phyloP scores from a whole-genome alignment of 805 yeast species.

The Cyberlindnera sargentensis region DNA sequence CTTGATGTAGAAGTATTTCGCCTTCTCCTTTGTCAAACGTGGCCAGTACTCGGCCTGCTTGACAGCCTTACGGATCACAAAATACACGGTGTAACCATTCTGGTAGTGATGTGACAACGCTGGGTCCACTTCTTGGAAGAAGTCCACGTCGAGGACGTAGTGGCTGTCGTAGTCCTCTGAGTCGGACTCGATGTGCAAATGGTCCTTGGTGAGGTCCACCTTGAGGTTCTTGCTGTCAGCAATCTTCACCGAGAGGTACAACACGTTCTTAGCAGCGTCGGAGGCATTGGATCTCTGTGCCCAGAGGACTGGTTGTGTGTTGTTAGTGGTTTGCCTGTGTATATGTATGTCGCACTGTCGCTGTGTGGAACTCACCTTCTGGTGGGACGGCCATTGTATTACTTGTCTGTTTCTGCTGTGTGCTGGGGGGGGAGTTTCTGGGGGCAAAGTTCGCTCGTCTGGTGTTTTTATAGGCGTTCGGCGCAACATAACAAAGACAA shows the following conservation, averaged over 20 bases:
- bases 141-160: slow-evolving; percentile 66
- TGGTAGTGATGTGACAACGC: slow-evolving; percentile 51
- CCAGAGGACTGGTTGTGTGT: slow-evolving; percentile 55
- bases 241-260: slow-evolving; percentile 68
- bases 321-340: not conserved
- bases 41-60: slow-evolving; percentile 86
- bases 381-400: slow-evolving; percentile 16
- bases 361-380: slow-evolving; percentile 7
- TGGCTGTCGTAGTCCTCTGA: slow-evolving; percentile 36
- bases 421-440: too few species aligned
- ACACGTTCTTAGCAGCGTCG: slow-evolving; percentile 64
- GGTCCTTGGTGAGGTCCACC: slow-evolving; percentile 50
- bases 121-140: slow-evolving; percentile 67
- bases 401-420: slow-evolving; percentile 8
- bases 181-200: slow-evolving; percentile 47
- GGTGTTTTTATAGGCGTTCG: not conserved
- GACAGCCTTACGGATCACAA: slow-evolving; percentile 65
- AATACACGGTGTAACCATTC: slow-evolving; percentile 50
- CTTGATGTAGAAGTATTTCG: slow-evolving; percentile 70
- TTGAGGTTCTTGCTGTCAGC: slow-evolving; percentile 61
- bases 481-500: not conserved
- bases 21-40: slow-evolving; percentile 81
- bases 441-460: too few species aligned
- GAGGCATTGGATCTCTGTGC: slow-evolving; percentile 89
- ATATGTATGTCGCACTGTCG: not conserved